Evolutionary conservation across 1,139 yeast species (phyloP), one percentile per base, ranked within the genome.

Genomic region (Nematodospora anomalae): DNA sequence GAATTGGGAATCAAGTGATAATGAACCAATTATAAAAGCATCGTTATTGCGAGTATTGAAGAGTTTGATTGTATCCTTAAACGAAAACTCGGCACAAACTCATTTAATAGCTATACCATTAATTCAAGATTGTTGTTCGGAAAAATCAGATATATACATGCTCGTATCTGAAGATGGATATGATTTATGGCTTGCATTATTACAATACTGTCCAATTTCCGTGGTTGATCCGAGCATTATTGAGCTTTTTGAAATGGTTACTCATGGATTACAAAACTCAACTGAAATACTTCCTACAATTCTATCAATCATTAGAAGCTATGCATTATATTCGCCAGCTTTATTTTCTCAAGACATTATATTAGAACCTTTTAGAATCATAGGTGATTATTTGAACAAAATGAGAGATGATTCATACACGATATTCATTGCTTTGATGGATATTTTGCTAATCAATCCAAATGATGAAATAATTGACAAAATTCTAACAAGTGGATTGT

Each of bases 91-190:
- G 0, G 49, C 58, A 7, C 65, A 71, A 30, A 76, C 90, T 13
- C 80, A 85, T 67, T 59, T 73, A 5, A 71, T 87, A 28, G 76
- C 86, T 0, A 50, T 86, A 11, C 94, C 95, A 1, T 67, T 87
- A 38, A 70, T 90, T 23, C 64, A 67, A 12, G 75, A 83, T 28
- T 82, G 95, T 46, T 81, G 88, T 45, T 41, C 58, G 3, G 80
- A 80, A 6, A 51, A 62, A 4, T 76, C 89, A 1, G 80, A 79
- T 23, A 68, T 71, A 38, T 81, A 81, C 46, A 67, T 81, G 2
- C 67, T 86, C 35, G 58, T 92, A 8, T 71, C 84, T 20, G 97
- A 92, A 52, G 98, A 92, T 58, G 97, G 95, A 0, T 79, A 79
- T 51, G 95, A 87, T 36, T 64, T 92, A 35, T 90, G 97, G 97